A percentile compares a stretch with the other conserved stretches of the same genome.
These are phyloP conservation scores for Grosmannia penicillata DNA, from an alignment of 2,329 filamentous ascomycete genomes.

Conservation along the genomic window DNA sequence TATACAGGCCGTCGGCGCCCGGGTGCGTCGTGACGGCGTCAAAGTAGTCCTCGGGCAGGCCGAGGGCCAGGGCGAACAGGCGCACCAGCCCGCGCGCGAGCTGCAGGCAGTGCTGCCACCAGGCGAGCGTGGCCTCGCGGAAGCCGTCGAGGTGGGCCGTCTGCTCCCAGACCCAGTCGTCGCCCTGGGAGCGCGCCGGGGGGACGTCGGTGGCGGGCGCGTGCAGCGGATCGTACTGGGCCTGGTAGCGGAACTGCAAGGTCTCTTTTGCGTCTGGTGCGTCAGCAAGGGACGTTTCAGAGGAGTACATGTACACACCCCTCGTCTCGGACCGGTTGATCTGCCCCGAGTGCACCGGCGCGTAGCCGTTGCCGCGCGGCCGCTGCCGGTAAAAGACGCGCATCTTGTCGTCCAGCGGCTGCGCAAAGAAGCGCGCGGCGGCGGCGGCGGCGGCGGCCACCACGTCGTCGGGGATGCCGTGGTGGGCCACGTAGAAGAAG, in stretches of 20 bases:
- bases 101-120: conserved; percentile 12
- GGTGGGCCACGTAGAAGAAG: conserved; percentile 13
- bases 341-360: conserved; percentile 8
- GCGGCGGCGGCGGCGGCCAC: conserved; percentile 6
- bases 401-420: conserved; percentile 12
- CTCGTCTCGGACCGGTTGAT: conserved; percentile 10
- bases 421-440: conserved; percentile 10
- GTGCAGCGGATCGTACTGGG: conserved; percentile 10
- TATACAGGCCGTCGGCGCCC: conserved; percentile 13
- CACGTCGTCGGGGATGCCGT: conserved; percentile 11
- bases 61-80: conserved; percentile 12
- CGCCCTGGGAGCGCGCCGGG: conserved; percentile 5
- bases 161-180: conserved; percentile 13
- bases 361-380: conserved; percentile 11
- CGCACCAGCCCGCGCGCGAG: conserved; percentile 11
- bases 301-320: background rate
- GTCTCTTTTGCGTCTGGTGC: conserved; percentile 11
- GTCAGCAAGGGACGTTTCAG: background rate
- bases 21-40: conserved; percentile 23
- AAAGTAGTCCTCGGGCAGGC: conserved; percentile 19
- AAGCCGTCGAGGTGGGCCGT: conserved; percentile 12
- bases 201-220: background rate
- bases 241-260: conserved; percentile 14
- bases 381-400: conserved; percentile 5
- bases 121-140: conserved; percentile 10